Base-by-base conservation (phyloP, 179 eudicot genomes). In the Silene noctiflora region DNA sequence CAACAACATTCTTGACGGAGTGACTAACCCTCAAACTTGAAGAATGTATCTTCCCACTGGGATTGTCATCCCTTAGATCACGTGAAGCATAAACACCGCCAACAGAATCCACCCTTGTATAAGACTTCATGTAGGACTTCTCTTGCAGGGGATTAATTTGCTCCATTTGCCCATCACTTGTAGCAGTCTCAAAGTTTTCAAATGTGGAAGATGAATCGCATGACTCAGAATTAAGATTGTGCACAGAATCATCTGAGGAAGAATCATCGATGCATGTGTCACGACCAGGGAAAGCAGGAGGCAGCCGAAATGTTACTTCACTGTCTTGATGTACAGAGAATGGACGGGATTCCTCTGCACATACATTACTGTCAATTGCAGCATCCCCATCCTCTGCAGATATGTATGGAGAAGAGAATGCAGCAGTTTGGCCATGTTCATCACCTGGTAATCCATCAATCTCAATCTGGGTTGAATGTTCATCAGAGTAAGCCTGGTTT, bases 1-100 rank as follows among this genome's bases (percentile, higher is more conserved):
- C 91, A 64, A 82, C 74, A 74, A 80, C 79, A 76, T 86, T 83
- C 75, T 79, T 84, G 51, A 39, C 78, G 67, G 88, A 80, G 74
- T 74, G 83, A 79, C 78, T 81, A 73, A 68, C 69, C 78, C 76
- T 81, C 68, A 72, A 83, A 67, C 81, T 81, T 31, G 89, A 83
- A 77, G 82, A 70, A 25, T 75, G 77, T 53, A 78, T 69, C 12
- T 83, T 56, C 60, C 65, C 76, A 59, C 67, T 51, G 21, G 71
- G 58, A 20, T 61, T 22, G 71, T 84, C 83, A 72, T 67, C 74
- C 73, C 77, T 76, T 56, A 19, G n/a, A 81, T 67, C 76, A 48
- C 25, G 59, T 11, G 84, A 69, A 78, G 75, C 39, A 63, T 66
- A 56, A 25, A 35, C 59, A 75, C 31, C 62, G 71, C 67, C 46